Base-by-base conservation (phyloP, 345 rosid species). In the Anastatica hierochuntica region DNA sequence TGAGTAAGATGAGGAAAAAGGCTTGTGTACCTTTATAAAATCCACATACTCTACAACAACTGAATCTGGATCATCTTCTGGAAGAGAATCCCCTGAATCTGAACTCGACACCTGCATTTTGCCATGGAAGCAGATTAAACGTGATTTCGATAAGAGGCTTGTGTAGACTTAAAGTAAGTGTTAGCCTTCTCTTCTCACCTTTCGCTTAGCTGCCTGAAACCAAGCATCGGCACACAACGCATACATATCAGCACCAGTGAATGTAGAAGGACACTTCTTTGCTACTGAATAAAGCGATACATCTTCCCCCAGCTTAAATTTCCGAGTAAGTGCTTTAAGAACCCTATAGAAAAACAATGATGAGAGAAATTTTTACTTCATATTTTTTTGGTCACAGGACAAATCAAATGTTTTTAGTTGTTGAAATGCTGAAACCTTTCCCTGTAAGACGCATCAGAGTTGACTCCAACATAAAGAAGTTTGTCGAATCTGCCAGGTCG, bases 221-320 rank as follows among this genome's bases (percentile, higher is more conserved):
- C 98, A 90, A 66, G 98, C 98, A 78, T 90, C 98, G 2, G 98
- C 94, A 68, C 98, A 88, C 42, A 90, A 74, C 47, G 98, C 98
- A 41, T 90, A 90, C 96, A 84, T 82, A 72, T 90, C 98, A 41
- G 98, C 98, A 15, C 98, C 98, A 18, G 98, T 92, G 70, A 92
- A 88, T 68, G 76, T 92, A 30, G 78, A 72, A 20, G 98, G 94
- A 74, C 98, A 90, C 69, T 74, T 82, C 69, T 79, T 77, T 43
- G 98, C 98, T 49, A 84, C 76, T 16, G 80, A 71, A 62, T 65
- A 76, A 53, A 90, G 96, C 43, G 98, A 84, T 17, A 88, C 76
- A 73, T 83, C 83, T 72, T 83, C 75, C 12, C 81, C 82, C 62
- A 88, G 43, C 67, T 78, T 88, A 49, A 88, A 92, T 74, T 85